These are phyloP conservation scores for Phytophthora cactorum DNA, from an alignment of 352 stramenopile genomes.

Conservation along the genomic window DNA sequence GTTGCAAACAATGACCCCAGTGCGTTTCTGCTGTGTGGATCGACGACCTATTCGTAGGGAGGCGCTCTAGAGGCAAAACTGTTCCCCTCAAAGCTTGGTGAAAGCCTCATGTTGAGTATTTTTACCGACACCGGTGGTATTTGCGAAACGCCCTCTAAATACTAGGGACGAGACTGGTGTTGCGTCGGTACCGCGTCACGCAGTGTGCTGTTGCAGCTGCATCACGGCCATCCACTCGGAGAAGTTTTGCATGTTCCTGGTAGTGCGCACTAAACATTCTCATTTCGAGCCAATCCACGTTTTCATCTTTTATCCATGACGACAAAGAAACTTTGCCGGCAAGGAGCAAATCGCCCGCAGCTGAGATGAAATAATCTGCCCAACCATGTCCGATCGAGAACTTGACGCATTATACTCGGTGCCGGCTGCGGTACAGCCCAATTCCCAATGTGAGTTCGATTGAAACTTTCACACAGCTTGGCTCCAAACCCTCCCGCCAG, in stretches of 20 bases:
- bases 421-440: no score
- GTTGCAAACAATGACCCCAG: not conserved
- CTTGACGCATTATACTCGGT: not conserved
- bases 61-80: constrained; percentile 26
- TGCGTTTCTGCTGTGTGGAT: constrained; percentile 17
- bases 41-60: constrained; percentile 29
- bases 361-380: constrained; percentile 1
- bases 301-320: no score
- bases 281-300: no score
- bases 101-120: constrained; percentile 21
- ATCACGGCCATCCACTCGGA: no score
- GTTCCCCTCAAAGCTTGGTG: not conserved
- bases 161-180: no score
- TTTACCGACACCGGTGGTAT: constrained; percentile 16
- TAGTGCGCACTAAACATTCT: no score
- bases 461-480: no score
- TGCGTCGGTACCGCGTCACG: no score
- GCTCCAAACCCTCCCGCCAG: no score
- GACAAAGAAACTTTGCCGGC: not conserved
- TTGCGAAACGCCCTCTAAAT: constrained; percentile 26
- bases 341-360: not conserved
- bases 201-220: no score
- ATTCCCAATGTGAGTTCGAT: no score
- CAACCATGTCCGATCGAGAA: constrained; percentile 7
- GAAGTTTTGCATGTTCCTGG: no score